Base-by-base conservation (phyloP, 2,329 filamentous ascomycete species). In the Chaetomiaceae sp. region DNA sequence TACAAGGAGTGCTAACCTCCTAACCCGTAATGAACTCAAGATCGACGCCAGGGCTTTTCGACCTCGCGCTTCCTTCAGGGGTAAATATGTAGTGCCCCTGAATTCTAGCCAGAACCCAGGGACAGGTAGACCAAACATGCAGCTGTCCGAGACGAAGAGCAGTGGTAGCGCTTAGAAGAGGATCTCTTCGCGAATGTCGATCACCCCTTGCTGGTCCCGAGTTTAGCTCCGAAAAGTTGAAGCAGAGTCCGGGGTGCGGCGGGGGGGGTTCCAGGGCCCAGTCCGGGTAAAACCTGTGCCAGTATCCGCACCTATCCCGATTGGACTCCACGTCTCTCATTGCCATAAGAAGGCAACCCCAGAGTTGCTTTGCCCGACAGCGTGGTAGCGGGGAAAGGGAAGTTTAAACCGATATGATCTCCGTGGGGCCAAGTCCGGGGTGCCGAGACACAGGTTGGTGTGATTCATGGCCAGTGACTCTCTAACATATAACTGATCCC, bases 351-450 rank as follows among this genome's bases (percentile, higher is more conserved):
- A 46, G 25, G 11, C 14, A 33, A 14, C 36, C 20, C 15, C 14
- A 8, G 22, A 19, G 11, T 22, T 15, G 7, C 20, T 43, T 20
- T 42, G 25, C 27, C 45, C 48, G 25, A 37, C 33, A 47, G 39
- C 36, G 55, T 57, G 47, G 54, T 45, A 50, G 38, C 57, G 57
- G 57, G 25, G 46, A 49, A 57, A 59, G n/a, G 57, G 57, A 59
- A 57, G 34, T 47, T 6, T 23, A 43, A 23, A 42, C 23, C 45
- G 19, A 53, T 55, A 50, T 58, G 55, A 50, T 29, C 23, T 19
- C 27, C 40, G 33, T 40, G 52, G 52, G 52, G 50, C 25, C 14
- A 37, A 27, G 31, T 38, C 52, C 20, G 48, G 55, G 39, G 27
- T 51, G 11, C 19, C 39, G 11, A 23, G 22, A 20, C 9, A 9